Conservation (phyloP, 805 yeast genomes). For the Candida awuae region DNA sequence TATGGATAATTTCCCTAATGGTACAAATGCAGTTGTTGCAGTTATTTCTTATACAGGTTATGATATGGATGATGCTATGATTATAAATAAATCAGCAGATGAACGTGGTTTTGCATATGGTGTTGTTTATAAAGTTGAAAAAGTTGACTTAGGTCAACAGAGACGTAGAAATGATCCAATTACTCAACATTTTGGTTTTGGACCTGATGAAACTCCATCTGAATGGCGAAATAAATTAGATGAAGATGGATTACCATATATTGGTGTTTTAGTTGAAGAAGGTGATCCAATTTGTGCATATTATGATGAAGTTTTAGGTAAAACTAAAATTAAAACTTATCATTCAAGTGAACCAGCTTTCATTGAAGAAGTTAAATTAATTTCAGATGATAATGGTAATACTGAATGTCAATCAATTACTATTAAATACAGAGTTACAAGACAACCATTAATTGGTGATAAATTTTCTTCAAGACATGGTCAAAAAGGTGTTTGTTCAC, state of each 20-base stretch:
- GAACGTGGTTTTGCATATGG: conserved; percentile 98
- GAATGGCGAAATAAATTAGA: conserved; percentile 85
- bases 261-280: conserved; percentile 83
- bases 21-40: conserved; percentile 97
- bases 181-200: conserved; percentile 91
- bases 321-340: conserved; percentile 85
- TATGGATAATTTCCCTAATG: conserved; percentile 97
- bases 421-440: conserved; percentile 82
- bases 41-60: conserved; percentile 98
- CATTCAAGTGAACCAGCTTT: conserved; percentile 92
- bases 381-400: conserved; percentile 75
- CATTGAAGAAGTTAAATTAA: conserved; percentile 87
- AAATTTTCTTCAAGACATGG: conserved; percentile 97
- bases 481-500: conserved; percentile 96
- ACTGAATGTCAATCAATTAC: conserved; percentile 78
- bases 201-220: conserved; percentile 86
- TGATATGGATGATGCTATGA: conserved; percentile 99
- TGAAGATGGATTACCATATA: conserved; percentile 83
- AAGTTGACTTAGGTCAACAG: conserved; percentile 68
- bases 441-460: conserved; percentile 94
- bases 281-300: conserved; percentile 95
- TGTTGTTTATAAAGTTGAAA: conserved; percentile 90
- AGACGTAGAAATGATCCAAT: conserved; percentile 92
- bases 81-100: conserved; percentile 91
- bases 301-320: conserved; percentile 83